Evolutionary conservation across 176 grass and related monocot genomes (phyloP), one percentile per base, ranked within the genome.

Genomic region (Luzula sylvatica): DNA sequence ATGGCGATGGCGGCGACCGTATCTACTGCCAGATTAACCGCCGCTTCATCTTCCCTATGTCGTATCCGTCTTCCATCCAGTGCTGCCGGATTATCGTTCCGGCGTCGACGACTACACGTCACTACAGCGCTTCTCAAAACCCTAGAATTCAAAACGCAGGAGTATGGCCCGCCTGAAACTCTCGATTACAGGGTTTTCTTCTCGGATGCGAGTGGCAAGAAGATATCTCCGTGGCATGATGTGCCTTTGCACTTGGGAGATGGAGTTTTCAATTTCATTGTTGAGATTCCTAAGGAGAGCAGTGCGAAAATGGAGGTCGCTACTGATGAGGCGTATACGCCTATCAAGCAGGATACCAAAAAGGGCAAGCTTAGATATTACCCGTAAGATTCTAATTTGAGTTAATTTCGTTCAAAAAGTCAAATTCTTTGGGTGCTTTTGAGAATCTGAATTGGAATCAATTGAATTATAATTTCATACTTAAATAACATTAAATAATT

Each of bases 221-320:
- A 77, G 78, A 65, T 90, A 15, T 98, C 93, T 29, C 93, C 92
- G 15, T 90, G 92, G 92, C 92, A 96, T 59, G 92, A 90, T 61
- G 81, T 96, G 52, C 85, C 92, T 20, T 74, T 96, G 74, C 77
- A 74, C 46, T 66, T 83, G 3, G 85, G 81, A 4, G 85, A 96
- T 53, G 86, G 86, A 45, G 75, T 52, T n/a, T 98, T 90, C 65
- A 87, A 98, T 67, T 90, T 92, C 68, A 21, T 98, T 50, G 86
- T 92, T 5, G 93, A 98, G 78, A 98, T 98, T 40, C 93, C 93
- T 65, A 98, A 92, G 71, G 86, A 98, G 68, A 82, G 70, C 51
- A 98, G 86, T 56, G 86, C 92, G 26, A 98, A 98, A 72, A 98
- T 98, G 93, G 93, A 98, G 75, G 75, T 98, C 26, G 86, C 92